These are phyloP conservation scores for Passalora sequoiae DNA, from an alignment of 2,329 filamentous ascomycete species.

Conservation along the genomic window DNA sequence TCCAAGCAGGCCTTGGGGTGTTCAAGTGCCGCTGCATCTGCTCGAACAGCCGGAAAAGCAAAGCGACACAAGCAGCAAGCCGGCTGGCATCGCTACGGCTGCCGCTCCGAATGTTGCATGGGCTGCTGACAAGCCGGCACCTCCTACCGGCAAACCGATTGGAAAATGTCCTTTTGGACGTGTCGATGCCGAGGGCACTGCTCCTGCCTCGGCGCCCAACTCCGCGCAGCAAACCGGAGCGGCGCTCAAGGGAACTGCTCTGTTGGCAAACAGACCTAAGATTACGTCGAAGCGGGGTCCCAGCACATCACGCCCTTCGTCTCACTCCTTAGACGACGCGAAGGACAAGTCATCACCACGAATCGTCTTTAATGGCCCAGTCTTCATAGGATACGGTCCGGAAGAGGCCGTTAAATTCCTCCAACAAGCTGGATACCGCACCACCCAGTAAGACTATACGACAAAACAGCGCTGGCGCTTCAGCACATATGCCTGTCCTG, in stretches of 20 bases:
- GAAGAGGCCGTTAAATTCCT: slow-evolving; percentile 76
- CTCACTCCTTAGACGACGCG: not conserved
- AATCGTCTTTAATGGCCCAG: slow-evolving; percentile 86
- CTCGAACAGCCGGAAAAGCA: slow-evolving; percentile 36
- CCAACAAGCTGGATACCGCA: slow-evolving; percentile 40
- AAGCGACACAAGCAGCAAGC: slow-evolving; percentile 36
- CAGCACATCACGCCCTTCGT: not conserved
- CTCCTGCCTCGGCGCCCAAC: not conserved
- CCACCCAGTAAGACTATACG: not conserved
- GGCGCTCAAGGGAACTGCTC: not conserved
- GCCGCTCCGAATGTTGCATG: slow-evolving; percentile 24
- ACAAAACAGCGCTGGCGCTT: not conserved
- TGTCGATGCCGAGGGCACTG: slow-evolving; percentile 4
- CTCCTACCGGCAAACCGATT: slow-evolving; percentile 9
- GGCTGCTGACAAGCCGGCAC: slow-evolving; percentile 5
- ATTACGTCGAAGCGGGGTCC: not conserved
- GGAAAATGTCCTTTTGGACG: slow-evolving; percentile 24
- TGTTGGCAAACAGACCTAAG: not conserved
- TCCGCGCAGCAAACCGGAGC: not conserved
- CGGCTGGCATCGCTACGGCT: slow-evolving; percentile 51
- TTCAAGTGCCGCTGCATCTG: slow-evolving; percentile 64
- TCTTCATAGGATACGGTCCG: slow-evolving; percentile 86
- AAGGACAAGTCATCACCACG: slow-evolving; percentile 55
- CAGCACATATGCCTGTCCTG: not conserved
- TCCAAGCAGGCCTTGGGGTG: slow-evolving; percentile 84